These are phyloP conservation scores for Diaporthe ampelina DNA, from an alignment of 2,329 filamentous ascomycete species.

Conservation along the genomic window DNA sequence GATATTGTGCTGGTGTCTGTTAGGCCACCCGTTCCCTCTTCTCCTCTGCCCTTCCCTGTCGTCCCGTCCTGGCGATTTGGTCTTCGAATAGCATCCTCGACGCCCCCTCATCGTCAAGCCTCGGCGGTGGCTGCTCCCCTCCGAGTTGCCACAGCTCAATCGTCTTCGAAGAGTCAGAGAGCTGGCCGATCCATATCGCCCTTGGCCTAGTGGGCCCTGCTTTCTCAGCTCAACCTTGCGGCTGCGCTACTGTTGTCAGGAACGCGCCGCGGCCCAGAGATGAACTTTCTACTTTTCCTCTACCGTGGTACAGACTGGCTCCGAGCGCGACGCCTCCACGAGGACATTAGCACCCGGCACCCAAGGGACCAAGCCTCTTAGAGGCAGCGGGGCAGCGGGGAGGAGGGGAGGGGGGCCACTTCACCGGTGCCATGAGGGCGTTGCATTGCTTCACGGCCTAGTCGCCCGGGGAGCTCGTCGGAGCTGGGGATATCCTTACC, in stretches of 20 bases:
- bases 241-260: conserved; percentile 25
- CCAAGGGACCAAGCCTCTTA: background rate
- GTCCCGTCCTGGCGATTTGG: background rate
- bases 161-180: background rate
- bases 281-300: conserved; percentile 7
- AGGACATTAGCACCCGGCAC: background rate
- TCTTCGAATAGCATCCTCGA: conserved; percentile 10
- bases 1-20: background rate
- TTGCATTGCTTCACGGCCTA: conserved; percentile 25
- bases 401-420: background rate
- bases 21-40: background rate
- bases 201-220: conserved; percentile 6
- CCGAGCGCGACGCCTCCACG: background rate
- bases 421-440: conserved; percentile 15
- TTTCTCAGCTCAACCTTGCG: conserved; percentile 9
- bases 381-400: background rate
- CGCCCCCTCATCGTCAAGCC: conserved; percentile 1
- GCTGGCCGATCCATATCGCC: background rate
- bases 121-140: background rate
- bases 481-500: conserved; percentile 34
- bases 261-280: background rate
- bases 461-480: conserved; percentile 14
- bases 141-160: background rate
- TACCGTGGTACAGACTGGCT: conserved; percentile 2
- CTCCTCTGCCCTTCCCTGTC: background rate